phyloP scores from a whole-genome alignment of 129 eudicot species.

The Smallanthus sonchifolius region DNA sequence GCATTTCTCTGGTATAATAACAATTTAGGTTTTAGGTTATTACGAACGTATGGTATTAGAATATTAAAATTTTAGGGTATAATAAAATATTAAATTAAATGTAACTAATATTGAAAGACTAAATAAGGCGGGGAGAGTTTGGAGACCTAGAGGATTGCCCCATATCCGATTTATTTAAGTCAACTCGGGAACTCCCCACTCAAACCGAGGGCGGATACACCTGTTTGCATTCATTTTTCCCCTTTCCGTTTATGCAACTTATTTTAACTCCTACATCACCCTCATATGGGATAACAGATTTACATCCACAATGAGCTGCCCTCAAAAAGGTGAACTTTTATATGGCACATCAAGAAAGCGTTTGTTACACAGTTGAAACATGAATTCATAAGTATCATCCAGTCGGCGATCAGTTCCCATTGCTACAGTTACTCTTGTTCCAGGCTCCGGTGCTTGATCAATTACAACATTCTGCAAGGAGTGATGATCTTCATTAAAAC shows the following conservation, averaged over 20 bases:
- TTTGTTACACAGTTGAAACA: neutral
- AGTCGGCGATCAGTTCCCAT: slow-evolving; percentile 81
- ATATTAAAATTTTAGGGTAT: too few species aligned
- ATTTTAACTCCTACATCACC: neutral
- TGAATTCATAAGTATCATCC: slow-evolving; percentile 40
- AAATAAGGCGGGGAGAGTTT: too few species aligned
- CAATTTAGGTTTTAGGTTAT: too few species aligned
- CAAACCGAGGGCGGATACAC: neutral
- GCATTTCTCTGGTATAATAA: too few species aligned
- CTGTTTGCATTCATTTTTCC: neutral
- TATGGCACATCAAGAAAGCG: neutral
- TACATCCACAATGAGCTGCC: neutral
- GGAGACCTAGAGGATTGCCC: too few species aligned
- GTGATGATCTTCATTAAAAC: slow-evolving; percentile 10
- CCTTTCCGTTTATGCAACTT: neutral
- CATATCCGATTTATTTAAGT: too few species aligned
- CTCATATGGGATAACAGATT: neutral
- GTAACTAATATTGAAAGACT: too few species aligned
- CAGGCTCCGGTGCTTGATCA: slow-evolving; percentile 72
- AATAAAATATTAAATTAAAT: too few species aligned
- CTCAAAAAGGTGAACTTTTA: neutral
- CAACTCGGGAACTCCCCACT: too few species aligned
- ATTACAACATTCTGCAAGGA: slow-evolving; percentile 74
- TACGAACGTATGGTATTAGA: too few species aligned
- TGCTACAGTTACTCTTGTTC: slow-evolving; percentile 84